Conservation (phyloP, 352 stramenopile species). For the Saprolegnia diclina region DNA sequence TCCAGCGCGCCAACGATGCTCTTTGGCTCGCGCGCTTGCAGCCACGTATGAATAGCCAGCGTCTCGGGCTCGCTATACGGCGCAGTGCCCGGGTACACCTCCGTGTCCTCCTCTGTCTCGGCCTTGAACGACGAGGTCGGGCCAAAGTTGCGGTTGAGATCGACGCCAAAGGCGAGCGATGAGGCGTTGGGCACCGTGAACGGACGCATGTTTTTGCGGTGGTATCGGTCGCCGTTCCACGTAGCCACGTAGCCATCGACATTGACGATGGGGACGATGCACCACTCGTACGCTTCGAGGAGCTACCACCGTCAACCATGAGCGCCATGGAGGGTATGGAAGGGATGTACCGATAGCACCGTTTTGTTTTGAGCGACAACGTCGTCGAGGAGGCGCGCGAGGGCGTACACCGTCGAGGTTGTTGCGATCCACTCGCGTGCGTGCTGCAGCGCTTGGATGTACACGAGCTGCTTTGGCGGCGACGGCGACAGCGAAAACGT, state of each 20-base stretch:
- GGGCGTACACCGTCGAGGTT: slow-evolving; percentile 32
- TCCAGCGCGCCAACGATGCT: slow-evolving; percentile 49
- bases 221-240: slow-evolving; percentile 27
- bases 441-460: slow-evolving; percentile 62
- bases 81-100: not conserved
- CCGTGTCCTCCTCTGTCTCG: slow-evolving; percentile 2
- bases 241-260: slow-evolving; percentile 35
- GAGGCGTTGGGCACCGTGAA: slow-evolving; percentile 20
- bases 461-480: slow-evolving; percentile 43
- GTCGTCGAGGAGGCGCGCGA: slow-evolving; percentile 32
- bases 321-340: no score
- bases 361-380: slow-evolving; percentile 26
- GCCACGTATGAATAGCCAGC: not conserved
- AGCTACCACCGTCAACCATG: slow-evolving; percentile 8
- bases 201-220: slow-evolving; percentile 34
- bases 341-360: not conserved
- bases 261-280: slow-evolving; percentile 36
- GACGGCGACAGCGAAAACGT: slow-evolving; percentile 39
- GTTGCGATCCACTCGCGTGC: slow-evolving; percentile 32
- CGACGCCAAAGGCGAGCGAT: slow-evolving; percentile 27
- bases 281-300: slow-evolving; percentile 30
- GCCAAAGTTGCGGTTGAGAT: slow-evolving; percentile 38
- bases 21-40: not conserved
- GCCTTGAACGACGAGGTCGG: slow-evolving; percentile 16
- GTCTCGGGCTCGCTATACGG: slow-evolving; percentile 16